Evolutionary conservation across 345 rosid genomes (phyloP).

Genomic region (Melastoma malabathricum): DNA sequence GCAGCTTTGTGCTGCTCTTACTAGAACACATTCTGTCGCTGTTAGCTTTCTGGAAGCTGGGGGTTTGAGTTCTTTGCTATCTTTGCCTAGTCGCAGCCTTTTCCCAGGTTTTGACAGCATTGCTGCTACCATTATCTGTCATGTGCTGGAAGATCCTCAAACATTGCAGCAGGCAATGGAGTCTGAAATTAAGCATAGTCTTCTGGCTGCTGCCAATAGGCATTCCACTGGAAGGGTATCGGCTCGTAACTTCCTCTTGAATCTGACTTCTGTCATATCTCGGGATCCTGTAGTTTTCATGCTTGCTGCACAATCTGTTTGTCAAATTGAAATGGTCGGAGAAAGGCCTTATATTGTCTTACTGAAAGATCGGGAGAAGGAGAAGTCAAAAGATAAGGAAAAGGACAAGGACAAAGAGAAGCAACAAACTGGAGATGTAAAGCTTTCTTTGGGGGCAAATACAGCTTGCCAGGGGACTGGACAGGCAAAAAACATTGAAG

Average conservation of each 20-base stretch:
- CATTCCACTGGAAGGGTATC: constrained; percentile 72
- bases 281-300: constrained; percentile 78
- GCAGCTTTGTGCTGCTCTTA: constrained; percentile 79
- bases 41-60: constrained; percentile 77
- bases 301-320: constrained; percentile 66
- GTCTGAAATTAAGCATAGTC: constrained; percentile 79
- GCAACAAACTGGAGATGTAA: constrained; percentile 42
- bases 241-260: constrained; percentile 62
- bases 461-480: constrained; percentile 24
- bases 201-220: constrained; percentile 67
- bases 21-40: constrained; percentile 67
- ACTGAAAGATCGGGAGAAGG: constrained; percentile 82
- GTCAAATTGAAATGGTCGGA: constrained; percentile 94
- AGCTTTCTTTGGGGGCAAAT: constrained; percentile 29
- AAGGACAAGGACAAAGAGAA: constrained; percentile 66
- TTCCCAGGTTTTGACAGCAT: constrained; percentile 86
- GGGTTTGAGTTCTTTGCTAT: constrained; percentile 65
- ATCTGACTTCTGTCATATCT: constrained; percentile 60
- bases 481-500: constrained; percentile 33
- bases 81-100: constrained; percentile 75
- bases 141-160: constrained; percentile 89
- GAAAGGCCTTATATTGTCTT: constrained; percentile 79
- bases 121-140: constrained; percentile 78
- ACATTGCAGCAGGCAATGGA: constrained; percentile 98
- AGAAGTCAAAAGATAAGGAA: constrained; percentile 59